These are phyloP conservation scores for Rhinocladiella mackenziei DNA, from an alignment of 2,329 filamentous ascomycete species.

Conservation along the genomic window DNA sequence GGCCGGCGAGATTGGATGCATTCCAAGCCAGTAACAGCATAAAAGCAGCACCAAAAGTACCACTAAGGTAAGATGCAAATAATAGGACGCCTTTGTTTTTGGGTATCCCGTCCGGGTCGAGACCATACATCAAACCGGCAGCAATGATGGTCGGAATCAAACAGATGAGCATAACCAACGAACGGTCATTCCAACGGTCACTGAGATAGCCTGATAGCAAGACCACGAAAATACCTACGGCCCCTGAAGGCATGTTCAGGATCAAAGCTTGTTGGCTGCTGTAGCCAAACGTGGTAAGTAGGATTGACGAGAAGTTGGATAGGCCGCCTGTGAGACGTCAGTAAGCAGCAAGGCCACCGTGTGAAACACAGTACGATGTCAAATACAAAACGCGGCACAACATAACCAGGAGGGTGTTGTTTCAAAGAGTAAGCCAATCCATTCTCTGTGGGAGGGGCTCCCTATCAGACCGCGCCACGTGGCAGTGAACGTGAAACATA, in stretches of 20 bases:
- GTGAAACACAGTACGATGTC: background rate
- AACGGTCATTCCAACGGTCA: constrained; percentile 40
- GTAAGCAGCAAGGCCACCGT: too few relatives aligned
- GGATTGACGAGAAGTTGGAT: constrained; percentile 44
- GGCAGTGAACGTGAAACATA: too few relatives aligned
- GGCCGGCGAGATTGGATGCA: constrained; percentile 46
- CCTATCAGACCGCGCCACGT: too few relatives aligned
- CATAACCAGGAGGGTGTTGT: too few relatives aligned
- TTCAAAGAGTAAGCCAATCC: too few relatives aligned
- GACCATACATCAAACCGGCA: constrained; percentile 34
- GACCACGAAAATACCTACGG: constrained; percentile 43
- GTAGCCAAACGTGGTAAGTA: constrained; percentile 45
- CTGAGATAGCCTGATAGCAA: constrained; percentile 40
- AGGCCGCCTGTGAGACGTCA: constrained; percentile 22
- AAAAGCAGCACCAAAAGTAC: constrained; percentile 42
- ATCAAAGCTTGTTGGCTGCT: constrained; percentile 43
- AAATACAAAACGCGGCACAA: too few relatives aligned
- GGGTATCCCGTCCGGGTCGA: constrained; percentile 33
- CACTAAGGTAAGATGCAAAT: constrained; percentile 44
- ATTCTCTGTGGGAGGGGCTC: too few relatives aligned
- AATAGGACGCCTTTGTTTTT: constrained; percentile 42
- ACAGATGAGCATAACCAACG: constrained; percentile 42
- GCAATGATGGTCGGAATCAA: constrained; percentile 48
- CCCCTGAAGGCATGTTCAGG: constrained; percentile 44
- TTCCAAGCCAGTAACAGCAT: constrained; percentile 48